phyloP scores from a whole-genome alignment of 768 basidiomycete genomes.

The Kockovaella imperatae region DNA sequence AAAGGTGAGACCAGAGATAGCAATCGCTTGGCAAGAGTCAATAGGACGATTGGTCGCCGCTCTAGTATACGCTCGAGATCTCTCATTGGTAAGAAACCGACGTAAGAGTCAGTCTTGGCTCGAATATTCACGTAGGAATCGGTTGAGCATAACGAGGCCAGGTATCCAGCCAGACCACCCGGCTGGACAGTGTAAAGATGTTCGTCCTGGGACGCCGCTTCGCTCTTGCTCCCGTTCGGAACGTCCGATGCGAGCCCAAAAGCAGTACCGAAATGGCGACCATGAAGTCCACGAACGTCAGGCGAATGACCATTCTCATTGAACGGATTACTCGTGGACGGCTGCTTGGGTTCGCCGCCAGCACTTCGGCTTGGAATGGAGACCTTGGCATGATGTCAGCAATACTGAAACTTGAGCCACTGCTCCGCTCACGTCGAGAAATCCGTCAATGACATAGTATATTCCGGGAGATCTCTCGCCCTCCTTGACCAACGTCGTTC shows the following conservation, averaged over 20 bases:
- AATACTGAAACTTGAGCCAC: not conserved
- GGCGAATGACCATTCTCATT: not conserved
- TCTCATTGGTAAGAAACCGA: slow-evolving; percentile 83
- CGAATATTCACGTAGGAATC: slow-evolving; percentile 67
- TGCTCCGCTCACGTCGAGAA: slow-evolving; percentile 65
- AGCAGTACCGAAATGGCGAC: slow-evolving; percentile 29
- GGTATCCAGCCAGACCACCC: slow-evolving; percentile 94
- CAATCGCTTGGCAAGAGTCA: slow-evolving; percentile 91
- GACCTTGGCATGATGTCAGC: slow-evolving; percentile 3
- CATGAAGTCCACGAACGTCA: not conserved
- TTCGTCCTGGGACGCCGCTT: slow-evolving; percentile 45
- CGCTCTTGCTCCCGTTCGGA: too few relatives aligned
- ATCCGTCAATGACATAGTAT: slow-evolving; percentile 93
- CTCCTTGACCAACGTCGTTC: slow-evolving; percentile 73
- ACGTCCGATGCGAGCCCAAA: slow-evolving; percentile 15
- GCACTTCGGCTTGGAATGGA: slow-evolving; percentile 13
- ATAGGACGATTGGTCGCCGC: slow-evolving; percentile 84
- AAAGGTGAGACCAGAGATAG: slow-evolving; percentile 90
- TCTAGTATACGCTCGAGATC: slow-evolving; percentile 85
- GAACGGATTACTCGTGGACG: not conserved
- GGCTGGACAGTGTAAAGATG: slow-evolving; percentile 90
- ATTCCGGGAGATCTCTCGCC: slow-evolving; percentile 87
- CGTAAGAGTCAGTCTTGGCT: slow-evolving; percentile 97
- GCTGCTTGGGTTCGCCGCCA: slow-evolving; percentile 10
- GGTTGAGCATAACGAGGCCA: slow-evolving; percentile 82